phyloP scores from a whole-genome alignment of 345 rosid species.

The Rubroshorea leprosula region DNA sequence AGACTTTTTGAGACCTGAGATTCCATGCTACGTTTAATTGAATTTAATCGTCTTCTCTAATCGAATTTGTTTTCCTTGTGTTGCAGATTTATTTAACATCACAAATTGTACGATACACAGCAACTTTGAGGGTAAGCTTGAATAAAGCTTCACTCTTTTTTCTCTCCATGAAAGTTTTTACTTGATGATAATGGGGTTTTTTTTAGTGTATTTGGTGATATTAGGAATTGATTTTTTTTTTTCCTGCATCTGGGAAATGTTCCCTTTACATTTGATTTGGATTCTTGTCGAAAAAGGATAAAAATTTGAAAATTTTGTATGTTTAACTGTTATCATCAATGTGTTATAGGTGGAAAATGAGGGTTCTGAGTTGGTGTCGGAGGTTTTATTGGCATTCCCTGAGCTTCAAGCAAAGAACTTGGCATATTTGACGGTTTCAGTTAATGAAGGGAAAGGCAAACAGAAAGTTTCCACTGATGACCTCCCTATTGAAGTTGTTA shows the following conservation, averaged over 20 bases:
- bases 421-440: conserved; percentile 54
- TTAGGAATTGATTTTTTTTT: not conserved
- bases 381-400: conserved; percentile 63
- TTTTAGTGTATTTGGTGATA: not conserved
- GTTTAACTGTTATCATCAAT: not conserved
- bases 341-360: conserved; percentile 54
- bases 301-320: not conserved
- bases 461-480: conserved; percentile 30
- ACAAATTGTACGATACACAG: conserved; percentile 62
- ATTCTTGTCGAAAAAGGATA: not conserved
- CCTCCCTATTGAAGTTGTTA: conserved; percentile 41
- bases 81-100: conserved; percentile 83
- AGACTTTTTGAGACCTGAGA: conserved; percentile 2
- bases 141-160: not conserved
- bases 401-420: conserved; percentile 60
- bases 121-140: conserved; percentile 61
- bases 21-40: not conserved
- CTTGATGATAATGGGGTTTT: not conserved
- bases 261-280: not conserved
- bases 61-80: not conserved
- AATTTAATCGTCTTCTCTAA: not conserved
- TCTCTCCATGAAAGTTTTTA: not conserved
- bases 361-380: conserved; percentile 61
- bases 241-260: not conserved
- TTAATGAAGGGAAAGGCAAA: conserved; percentile 69